A percentile compares a stretch with the other conserved stretches of the same genome.
Evolutionary conservation across 805 yeast species (phyloP).

Genomic region (Middelhovenomyces tepae): DNA sequence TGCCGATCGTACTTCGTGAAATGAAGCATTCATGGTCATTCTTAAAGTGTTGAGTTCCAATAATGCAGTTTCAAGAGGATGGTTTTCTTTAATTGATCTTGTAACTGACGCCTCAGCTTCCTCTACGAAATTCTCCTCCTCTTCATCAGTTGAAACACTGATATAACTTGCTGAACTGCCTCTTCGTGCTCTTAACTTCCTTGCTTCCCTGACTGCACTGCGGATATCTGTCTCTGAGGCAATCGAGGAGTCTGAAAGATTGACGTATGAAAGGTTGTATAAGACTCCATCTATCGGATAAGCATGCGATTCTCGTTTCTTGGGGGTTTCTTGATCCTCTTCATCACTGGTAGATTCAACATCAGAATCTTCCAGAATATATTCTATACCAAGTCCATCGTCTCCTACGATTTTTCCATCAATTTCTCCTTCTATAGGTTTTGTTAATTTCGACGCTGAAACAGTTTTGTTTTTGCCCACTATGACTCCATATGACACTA

Average conservation of each 20-base stretch:
- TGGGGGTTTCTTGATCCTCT: conserved; percentile 14
- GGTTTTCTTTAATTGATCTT: conserved; percentile 86
- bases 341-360: conserved; percentile 17
- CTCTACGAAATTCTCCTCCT: conserved; percentile 68
- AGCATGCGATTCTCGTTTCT: conserved; percentile 10
- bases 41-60: conserved; percentile 88
- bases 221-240: conserved; percentile 8
- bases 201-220: conserved; percentile 10
- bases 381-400: conserved; percentile 12
- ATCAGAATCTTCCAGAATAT: conserved; percentile 36
- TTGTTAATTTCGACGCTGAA: conserved; percentile 21
- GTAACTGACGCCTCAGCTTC: conserved; percentile 94
- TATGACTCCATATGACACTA: conserved; percentile 67
- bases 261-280: conserved; percentile 22
- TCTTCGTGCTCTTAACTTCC: conserved; percentile 17
- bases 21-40: conserved; percentile 95
- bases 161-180: conserved; percentile 24
- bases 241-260: conserved; percentile 27
- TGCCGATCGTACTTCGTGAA: conserved; percentile 84
- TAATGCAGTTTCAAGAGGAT: conserved; percentile 86
- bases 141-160: conserved; percentile 44
- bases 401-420: conserved; percentile 29
- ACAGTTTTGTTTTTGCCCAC: conserved; percentile 48
- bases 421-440: conserved; percentile 17
- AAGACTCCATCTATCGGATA: conserved; percentile 16